Evolutionary conservation across 2,329 filamentous ascomycete genomes (phyloP).

Genomic region (Thielaviopsis ethacetica): DNA sequence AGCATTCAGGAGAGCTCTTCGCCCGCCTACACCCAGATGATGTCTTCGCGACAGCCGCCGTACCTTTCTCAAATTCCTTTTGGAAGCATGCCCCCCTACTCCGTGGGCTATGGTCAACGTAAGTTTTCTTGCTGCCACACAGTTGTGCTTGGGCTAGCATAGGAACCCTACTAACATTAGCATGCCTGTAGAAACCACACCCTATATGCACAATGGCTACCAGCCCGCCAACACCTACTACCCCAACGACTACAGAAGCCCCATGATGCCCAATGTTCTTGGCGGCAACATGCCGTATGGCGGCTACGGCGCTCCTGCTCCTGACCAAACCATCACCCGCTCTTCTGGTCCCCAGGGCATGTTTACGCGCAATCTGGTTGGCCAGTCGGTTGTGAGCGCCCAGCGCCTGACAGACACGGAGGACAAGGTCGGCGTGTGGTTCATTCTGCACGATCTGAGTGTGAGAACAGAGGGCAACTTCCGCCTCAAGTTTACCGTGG

Average conservation of each 20-base stretch:
- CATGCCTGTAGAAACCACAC: not conserved
- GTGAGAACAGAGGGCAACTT: slow-evolving; percentile 87
- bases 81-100: slow-evolving; percentile 14
- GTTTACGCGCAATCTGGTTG: slow-evolving; percentile 91
- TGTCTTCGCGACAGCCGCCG: slow-evolving; percentile 18
- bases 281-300: slow-evolving; percentile 6
- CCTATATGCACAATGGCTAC: slow-evolving; percentile 19
- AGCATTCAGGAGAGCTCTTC: slow-evolving; percentile 16
- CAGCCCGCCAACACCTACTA: slow-evolving; percentile 15
- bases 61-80: slow-evolving; percentile 15
- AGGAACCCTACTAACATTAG: not conserved
- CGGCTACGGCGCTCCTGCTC: slow-evolving; percentile 16
- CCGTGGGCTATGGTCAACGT: slow-evolving; percentile 20
- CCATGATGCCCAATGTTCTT: slow-evolving; percentile 8
- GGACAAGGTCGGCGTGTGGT: slow-evolving; percentile 84
- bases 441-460: slow-evolving; percentile 86
- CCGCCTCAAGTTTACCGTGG: slow-evolving; percentile 58
- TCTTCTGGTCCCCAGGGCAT: slow-evolving; percentile 52
- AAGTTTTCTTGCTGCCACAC: slow-evolving; percentile 1
- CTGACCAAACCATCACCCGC: slow-evolving; percentile 18
- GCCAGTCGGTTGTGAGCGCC: slow-evolving; percentile 76
- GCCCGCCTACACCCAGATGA: slow-evolving; percentile 23
- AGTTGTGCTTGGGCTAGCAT: too few relatives aligned
- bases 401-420: slow-evolving; percentile 65
- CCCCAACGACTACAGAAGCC: slow-evolving; percentile 13